Conservation (phyloP, 768 basidiomycete genomes). For the Paxillus ammoniavirescens region DNA sequence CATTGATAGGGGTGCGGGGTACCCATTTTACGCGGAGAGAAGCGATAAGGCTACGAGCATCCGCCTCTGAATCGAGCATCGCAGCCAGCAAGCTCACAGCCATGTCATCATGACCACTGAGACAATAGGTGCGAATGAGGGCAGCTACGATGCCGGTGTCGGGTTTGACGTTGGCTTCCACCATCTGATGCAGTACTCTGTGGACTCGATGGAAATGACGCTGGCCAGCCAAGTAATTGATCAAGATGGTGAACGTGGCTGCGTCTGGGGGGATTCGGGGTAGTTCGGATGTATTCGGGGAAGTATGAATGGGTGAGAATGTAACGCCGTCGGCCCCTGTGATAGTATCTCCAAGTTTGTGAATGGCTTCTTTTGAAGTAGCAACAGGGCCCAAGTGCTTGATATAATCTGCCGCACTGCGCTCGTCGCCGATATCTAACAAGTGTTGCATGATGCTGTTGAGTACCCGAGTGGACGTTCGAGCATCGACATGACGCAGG, state of each 20-base stretch:
- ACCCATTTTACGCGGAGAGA: conserved; percentile 20
- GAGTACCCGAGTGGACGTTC: conserved; percentile 51
- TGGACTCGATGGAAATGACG: conserved; percentile 46
- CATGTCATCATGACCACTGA: conserved; percentile 41
- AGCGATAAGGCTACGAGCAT: conserved; percentile 19
- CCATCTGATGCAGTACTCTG: conserved; percentile 48
- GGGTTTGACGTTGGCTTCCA: conserved; percentile 38
- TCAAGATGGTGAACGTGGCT: conserved; percentile 61
- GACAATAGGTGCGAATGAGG: conserved; percentile 56
- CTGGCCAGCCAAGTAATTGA: conserved; percentile 50
- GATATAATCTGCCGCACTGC: conserved; percentile 46
- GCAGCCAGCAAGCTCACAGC: conserved; percentile 53
- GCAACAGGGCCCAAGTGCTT: conserved; percentile 43
- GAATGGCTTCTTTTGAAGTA: conserved; percentile 21
- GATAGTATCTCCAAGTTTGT: conserved; percentile 22
- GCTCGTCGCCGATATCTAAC: conserved; percentile 53
- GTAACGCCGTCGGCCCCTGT: conserved; percentile 30
- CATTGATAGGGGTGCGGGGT: conserved; percentile 20
- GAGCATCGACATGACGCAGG: conserved; percentile 40
- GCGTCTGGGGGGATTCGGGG: conserved; percentile 44
- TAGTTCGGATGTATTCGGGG: neutral
- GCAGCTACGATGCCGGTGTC: conserved; percentile 50
- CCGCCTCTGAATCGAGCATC: conserved; percentile 38
- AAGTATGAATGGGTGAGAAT: conserved; percentile 4
- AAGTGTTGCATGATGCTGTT: conserved; percentile 68